Percentiles rank a stretch among this genome's conserved stretches.
These are phyloP conservation scores for Phytophthora quininea DNA, from an alignment of 352 stramenopile genomes.

Conservation along the genomic window DNA sequence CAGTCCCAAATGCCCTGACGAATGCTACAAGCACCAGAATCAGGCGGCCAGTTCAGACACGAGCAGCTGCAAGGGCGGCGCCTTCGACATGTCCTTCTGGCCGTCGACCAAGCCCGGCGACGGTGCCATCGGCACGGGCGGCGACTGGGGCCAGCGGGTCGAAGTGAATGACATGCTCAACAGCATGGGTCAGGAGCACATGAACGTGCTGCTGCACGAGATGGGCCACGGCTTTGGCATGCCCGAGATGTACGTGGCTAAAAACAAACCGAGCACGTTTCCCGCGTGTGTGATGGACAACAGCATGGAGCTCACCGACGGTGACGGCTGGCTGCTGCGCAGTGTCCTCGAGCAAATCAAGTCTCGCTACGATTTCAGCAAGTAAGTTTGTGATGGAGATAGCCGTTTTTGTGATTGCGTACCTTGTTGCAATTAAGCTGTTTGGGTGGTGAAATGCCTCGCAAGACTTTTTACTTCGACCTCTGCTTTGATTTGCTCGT, in stretches of 20 bases:
- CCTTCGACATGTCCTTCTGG: conserved; percentile 46
- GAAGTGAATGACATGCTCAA: conserved; percentile 44
- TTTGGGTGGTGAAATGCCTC: too few species aligned
- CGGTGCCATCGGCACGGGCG: conserved; percentile 30
- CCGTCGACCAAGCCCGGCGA: conserved; percentile 29
- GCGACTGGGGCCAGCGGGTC: conserved; percentile 47
- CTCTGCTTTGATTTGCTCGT: too few species aligned
- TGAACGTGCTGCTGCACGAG: conserved; percentile 46
- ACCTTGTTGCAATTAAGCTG: too few species aligned
- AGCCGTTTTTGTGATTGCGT: too few species aligned
- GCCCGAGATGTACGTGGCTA: conserved; percentile 31
- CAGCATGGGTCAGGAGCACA: conserved; percentile 30
- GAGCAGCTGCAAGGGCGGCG: conserved; percentile 25
- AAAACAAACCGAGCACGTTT: conserved; percentile 27
- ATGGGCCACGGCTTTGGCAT: conserved; percentile 49
- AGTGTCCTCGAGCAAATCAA: conserved; percentile 29
- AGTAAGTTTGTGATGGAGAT: too few species aligned
- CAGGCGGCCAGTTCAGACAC: conserved; percentile 26
- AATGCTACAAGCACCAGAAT: conserved; percentile 40
- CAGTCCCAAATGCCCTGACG: conserved; percentile 16
- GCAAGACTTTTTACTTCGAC: too few species aligned
- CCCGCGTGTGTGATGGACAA: conserved; percentile 31
- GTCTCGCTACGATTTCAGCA: conserved; percentile 5
- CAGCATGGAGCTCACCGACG: conserved; percentile 8
- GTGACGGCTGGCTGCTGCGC: conserved; percentile 24